phyloP scores from a whole-genome alignment of 148 eudicot species.

The Oxyria digyna region DNA sequence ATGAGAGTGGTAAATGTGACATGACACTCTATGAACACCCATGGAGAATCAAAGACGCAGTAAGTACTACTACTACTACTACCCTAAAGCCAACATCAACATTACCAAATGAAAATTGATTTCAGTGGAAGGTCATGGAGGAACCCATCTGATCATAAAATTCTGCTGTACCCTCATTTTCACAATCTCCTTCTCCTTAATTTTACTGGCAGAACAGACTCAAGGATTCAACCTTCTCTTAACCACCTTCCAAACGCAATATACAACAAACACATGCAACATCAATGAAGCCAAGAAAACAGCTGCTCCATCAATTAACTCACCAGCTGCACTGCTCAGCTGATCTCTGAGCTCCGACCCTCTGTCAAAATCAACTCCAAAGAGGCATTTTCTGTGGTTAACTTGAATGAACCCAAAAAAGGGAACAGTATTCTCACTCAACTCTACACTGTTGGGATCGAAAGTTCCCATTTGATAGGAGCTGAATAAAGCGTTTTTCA shows the following conservation, averaged over 20 bases:
- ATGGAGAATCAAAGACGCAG: too few relatives aligned
- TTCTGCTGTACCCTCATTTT: too few relatives aligned
- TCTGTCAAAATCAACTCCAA: background rate
- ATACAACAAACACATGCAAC: background rate
- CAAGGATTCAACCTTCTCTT: too few relatives aligned
- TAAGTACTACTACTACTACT: too few relatives aligned
- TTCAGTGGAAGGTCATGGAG: constrained; percentile 2
- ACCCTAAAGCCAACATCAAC: background rate
- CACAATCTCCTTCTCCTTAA: background rate
- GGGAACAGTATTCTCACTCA: constrained; percentile 1
- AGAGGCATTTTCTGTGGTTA: background rate
- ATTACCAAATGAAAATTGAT: background rate
- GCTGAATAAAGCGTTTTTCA: constrained; percentile 12
- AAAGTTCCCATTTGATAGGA: constrained; percentile 3
- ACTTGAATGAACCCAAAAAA: background rate
- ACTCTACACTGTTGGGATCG: constrained; percentile 3
- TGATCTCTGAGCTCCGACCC: too few relatives aligned
- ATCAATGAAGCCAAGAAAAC: background rate
- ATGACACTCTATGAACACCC: too few relatives aligned
- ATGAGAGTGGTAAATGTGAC: too few relatives aligned
- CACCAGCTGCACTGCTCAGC: background rate
- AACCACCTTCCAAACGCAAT: background rate
- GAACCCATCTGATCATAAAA: background rate
- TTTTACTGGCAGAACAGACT: too few relatives aligned
- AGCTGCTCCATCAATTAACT: background rate